Evolutionary conservation across 2,329 filamentous ascomycete genomes (phyloP), one percentile per base, ranked within the genome.

Genomic region (Ophiobolus disseminans): DNA sequence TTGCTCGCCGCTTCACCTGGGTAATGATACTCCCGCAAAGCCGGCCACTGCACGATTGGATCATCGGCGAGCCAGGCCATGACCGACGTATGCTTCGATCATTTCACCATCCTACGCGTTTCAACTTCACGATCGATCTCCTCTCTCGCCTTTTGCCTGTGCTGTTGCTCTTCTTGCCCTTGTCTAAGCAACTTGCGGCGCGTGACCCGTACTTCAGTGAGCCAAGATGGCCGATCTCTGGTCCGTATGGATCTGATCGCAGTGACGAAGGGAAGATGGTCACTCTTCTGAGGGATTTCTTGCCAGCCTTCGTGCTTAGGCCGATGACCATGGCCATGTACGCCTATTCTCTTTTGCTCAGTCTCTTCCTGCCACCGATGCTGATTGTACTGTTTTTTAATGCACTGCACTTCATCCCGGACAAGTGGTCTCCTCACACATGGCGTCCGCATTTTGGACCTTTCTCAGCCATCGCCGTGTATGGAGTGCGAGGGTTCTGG

Each of bases 21-120:
- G 46, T 39, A 10, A 37, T 44, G 30, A 46, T 40, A 23, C 42
- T 53, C 4, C 42, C 39, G 10, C 41, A 46, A 13, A 47, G 39
- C 23, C 46, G 46, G 11, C 46, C 50, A 11, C 14, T 53, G 23
- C 41, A 53, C 11, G 46, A 53, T 35, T 53, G 46, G 46, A 37
- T 46, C 17, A 50, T 53, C 16, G 38, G 42, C 9, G 37, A 47
- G 2, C 3, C 42, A 6, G 34, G 26, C 6, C 46, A 50, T 14
- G 50, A 53, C 13, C 26, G 35, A 22, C 28, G 50, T n/a, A n/a
- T 28, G 9, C 25, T 28, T 28, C 25, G 25, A 22, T 20, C n/a
- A 10, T 37, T 37, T 13, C 30, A 14, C n/a, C 40, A 37, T 22
- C 35, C 40, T 11, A 34, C n/a, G 3, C 26, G 49, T 9, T 17